These are phyloP conservation scores for Pelargonium australe DNA, from an alignment of 441 rosid species.

Conservation along the genomic window DNA sequence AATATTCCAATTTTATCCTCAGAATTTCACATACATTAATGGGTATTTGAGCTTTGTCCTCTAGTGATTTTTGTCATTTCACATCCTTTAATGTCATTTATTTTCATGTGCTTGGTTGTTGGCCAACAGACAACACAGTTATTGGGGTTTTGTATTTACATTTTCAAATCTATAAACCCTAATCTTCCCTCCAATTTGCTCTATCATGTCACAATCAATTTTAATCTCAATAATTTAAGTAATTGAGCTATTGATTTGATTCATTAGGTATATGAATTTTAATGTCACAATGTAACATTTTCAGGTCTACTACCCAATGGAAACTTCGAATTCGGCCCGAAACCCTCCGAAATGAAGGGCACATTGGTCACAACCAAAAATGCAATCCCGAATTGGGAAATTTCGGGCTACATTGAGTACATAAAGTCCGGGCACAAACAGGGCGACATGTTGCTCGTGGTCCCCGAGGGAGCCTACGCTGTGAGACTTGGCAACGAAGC, in stretches of 20 bases:
- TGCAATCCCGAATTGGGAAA: slow-evolving; percentile 60
- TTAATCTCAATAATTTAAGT: no score
- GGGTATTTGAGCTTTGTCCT: background rate
- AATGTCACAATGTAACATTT: background rate
- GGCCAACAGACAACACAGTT: background rate
- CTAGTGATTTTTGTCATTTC: background rate
- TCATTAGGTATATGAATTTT: no score
- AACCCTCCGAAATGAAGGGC: slow-evolving; percentile 44
- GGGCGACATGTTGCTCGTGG: slow-evolving; percentile 38
- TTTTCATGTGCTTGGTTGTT: slow-evolving; percentile 6
- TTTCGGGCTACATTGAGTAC: slow-evolving; percentile 45
- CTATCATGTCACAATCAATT: no score
- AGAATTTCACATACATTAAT: background rate
- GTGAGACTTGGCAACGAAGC: slow-evolving; percentile 55
- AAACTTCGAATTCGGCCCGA: slow-evolving; percentile 53
- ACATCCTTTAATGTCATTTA: background rate
- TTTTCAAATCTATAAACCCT: no score
- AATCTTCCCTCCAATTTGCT: no score
- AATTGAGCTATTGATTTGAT: no score
- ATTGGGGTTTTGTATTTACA: no score
- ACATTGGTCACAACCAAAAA: slow-evolving; percentile 52
- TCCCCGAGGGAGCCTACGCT: slow-evolving; percentile 53
- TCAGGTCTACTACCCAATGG: slow-evolving; percentile 44
- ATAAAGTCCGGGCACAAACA: slow-evolving; percentile 56
- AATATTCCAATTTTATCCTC: background rate